Evolutionary conservation across 352 stramenopile genomes (phyloP), one percentile per base, ranked within the genome.

Genomic region (Blastocystis hominis): DNA sequence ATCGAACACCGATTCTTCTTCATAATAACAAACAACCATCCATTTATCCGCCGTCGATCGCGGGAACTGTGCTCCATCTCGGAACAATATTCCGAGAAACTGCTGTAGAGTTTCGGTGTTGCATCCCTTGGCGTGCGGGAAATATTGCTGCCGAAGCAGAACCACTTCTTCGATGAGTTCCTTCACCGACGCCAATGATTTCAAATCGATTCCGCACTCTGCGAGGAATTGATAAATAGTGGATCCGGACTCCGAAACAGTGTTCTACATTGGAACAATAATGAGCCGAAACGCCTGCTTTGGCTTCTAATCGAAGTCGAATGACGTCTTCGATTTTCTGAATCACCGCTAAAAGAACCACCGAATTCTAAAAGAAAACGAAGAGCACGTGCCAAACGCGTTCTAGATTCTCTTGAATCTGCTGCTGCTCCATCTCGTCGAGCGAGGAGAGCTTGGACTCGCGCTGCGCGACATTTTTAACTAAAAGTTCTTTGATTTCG

Each of bases 261-360:
- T 77, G 38, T 77, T 53, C 66, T 77, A 53, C 7, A 1, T 59
- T 20, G n/a, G 34, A 36, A 55, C 55, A 36, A 59, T 3, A 40
- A 17, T 24, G 15, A 40, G 36, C 24, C 3, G 55, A 47, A 56
- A 47, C 17, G 24, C 36, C n/a, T 0, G 47, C 50, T 34, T 84
- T 84, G 0, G 13, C 50, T 13, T 47, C 15, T n/a, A 84, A 15
- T n/a, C 40, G 38, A 5, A 9, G 15, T 13, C 34, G 40, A 9
- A 84, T 59, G 34, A 44, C 91, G 64, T 92, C 78, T 89, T 94
- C 92, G 3, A 94, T 89, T 7, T 88, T 88, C 24, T 93, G 78
- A 79, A 94, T 91, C 17, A 93, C 78, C 2, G 89, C 81, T 75
- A 93, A 93, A 0, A 94, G 68, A 50, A 87, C 69, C 4, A 92